Conservation (phyloP, 2,329 filamentous ascomycete genomes). For the Fusarium drepaniforme region DNA sequence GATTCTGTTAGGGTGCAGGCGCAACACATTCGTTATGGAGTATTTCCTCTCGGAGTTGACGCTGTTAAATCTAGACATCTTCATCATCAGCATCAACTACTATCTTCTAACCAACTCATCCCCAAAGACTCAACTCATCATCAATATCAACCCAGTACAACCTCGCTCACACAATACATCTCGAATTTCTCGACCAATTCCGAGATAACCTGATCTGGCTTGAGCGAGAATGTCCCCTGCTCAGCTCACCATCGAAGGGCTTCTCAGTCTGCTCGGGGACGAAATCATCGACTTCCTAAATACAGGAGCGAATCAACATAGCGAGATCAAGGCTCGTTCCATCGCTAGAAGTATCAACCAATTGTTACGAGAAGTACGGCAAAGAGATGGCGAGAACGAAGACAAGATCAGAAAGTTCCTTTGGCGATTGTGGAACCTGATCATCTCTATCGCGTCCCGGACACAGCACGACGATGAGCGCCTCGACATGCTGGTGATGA, state of each 20-base stretch:
- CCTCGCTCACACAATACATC: background rate
- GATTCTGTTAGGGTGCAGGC: background rate
- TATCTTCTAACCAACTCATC: background rate
- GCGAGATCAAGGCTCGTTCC: background rate
- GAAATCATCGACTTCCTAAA: background rate
- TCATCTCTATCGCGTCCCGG: conserved; percentile 41
- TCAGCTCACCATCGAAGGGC: background rate
- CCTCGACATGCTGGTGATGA: conserved; percentile 38
- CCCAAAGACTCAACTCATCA: background rate
- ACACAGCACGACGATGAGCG: conserved; percentile 44
- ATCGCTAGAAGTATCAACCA: background rate
- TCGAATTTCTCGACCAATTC: background rate
- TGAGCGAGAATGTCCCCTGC: background rate
- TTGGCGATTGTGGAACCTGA: conserved; percentile 46
- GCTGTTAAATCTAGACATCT: background rate
- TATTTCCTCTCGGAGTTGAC: background rate
- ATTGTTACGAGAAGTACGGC: background rate
- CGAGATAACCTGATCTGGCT: background rate
- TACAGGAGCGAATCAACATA: background rate
- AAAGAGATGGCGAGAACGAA: background rate
- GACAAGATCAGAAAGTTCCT: conserved; percentile 33
- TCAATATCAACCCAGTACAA: background rate
- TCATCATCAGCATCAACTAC: background rate
- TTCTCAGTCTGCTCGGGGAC: background rate
- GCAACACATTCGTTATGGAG: background rate